Base-by-base conservation (phyloP, 768 basidiomycete species). In the Coprinopsis strossmayeri region DNA sequence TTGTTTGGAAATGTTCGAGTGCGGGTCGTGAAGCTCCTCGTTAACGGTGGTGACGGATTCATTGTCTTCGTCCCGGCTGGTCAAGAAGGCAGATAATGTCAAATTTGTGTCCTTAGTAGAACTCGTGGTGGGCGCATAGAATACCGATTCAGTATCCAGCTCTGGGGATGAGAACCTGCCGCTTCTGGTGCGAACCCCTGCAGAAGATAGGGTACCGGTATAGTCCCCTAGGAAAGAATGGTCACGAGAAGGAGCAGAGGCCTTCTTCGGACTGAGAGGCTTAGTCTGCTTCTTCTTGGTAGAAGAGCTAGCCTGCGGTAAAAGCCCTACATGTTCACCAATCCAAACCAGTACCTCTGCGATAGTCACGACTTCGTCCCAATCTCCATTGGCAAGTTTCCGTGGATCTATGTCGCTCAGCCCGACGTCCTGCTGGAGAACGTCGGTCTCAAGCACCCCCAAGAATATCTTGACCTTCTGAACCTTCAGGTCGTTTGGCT, bases 401-500 rank as follows among this genome's bases (percentile, higher is more conserved):
- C 77, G 66, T 1, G 86, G 86, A 51, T 90, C 86, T 28, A 89
- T 61, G 27, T 73, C 69, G 51, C 76, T 77, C 7, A 89, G 68
- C 0, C 84, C 86, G 3, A 88, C 74, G 51, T 85, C 80, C 44
- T 64, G 63, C 55, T 69, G 59, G 12, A 89, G 58, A 28, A 88
- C 64, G 52, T 89, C 86, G 25, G 68, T 74, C 52, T 86, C 82
- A 4, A 90, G 69, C 4, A 87, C 76, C 1, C 87, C 87, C 5
- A 90, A 70, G 48, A 91, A 84, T 2, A 89, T 69, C 56, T 89
- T 87, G 71, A 84, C 82, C 26, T 76, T 77, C 40, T 83, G 76
- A 1, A 85, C 61, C 55, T 80, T 80, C 5, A 70, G 67, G 1
- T 49, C 53, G 45, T 62, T 57, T 43, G 56, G 25, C 18, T 24